These are phyloP conservation scores for Vanrija humicola DNA, from an alignment of 1,284 basidiomycete species.

Conservation along the genomic window DNA sequence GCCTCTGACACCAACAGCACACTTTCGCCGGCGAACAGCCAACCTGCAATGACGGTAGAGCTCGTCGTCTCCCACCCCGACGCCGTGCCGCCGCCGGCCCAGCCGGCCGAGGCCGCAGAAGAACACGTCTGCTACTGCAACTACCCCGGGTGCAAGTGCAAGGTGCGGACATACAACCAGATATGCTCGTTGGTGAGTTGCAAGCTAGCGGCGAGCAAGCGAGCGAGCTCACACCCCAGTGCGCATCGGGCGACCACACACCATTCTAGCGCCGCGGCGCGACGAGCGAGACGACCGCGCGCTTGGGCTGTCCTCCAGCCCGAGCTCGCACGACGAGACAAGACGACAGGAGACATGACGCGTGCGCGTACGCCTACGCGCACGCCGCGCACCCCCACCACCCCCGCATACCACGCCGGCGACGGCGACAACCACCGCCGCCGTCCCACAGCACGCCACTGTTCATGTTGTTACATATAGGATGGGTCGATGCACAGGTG, in stretches of 20 bases:
- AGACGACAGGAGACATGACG: too few relatives aligned
- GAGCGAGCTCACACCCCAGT: constrained; percentile 2
- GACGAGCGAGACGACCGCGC: too few relatives aligned
- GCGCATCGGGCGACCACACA: constrained; percentile 17
- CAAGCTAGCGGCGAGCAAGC: not conserved
- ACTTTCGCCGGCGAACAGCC: not conserved
- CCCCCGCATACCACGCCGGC: too few relatives aligned
- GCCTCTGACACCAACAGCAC: too few relatives aligned
- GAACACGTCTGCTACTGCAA: constrained; percentile 18
- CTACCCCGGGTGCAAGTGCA: constrained; percentile 19
- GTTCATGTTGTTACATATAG: too few relatives aligned
- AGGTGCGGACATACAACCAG: constrained; percentile 15
- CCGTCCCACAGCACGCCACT: too few relatives aligned
- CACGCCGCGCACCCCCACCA: too few relatives aligned
- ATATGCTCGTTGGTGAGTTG: constrained; percentile 17
- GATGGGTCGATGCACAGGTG: too few relatives aligned
- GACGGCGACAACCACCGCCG: too few relatives aligned
- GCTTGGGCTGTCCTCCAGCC: too few relatives aligned
- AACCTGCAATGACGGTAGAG: not conserved
- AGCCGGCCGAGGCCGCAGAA: constrained; percentile 1
- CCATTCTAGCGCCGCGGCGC: constrained; percentile 8
- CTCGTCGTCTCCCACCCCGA: not conserved
- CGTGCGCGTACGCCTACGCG: too few relatives aligned
- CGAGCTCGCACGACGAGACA: too few relatives aligned
- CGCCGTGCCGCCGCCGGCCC: not conserved